Conservation (phyloP, 495 filamentous ascomycete genomes). For the Thermothielavioides terrestris region DNA sequence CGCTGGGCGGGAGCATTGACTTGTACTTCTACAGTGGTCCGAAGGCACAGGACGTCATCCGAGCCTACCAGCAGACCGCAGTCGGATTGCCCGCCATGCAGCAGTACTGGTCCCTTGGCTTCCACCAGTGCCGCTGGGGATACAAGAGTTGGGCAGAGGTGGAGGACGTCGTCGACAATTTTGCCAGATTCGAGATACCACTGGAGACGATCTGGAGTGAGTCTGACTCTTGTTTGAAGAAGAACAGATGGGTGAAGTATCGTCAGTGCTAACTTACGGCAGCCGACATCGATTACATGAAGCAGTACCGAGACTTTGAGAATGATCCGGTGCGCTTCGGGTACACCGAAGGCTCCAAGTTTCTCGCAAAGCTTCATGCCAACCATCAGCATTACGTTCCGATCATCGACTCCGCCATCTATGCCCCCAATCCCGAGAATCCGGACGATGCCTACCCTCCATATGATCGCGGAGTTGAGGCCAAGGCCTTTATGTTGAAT, state of each 20-base stretch:
- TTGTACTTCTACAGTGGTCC: conserved; percentile 77
- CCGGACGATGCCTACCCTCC: conserved; percentile 59
- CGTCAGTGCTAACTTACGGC: conserved; percentile 3
- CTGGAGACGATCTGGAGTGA: conserved; percentile 68
- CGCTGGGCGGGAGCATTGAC: conserved; percentile 71
- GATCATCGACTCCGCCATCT: conserved; percentile 78
- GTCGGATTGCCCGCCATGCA: conserved; percentile 72
- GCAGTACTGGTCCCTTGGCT: conserved; percentile 82
- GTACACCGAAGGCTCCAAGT: conserved; percentile 53
- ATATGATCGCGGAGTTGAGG: conserved; percentile 57
- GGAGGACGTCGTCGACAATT: conserved; percentile 69
- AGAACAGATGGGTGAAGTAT: conserved; percentile 11
- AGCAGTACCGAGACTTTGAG: conserved; percentile 58
- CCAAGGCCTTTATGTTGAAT: conserved; percentile 59
- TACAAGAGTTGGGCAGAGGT: conserved; percentile 68
- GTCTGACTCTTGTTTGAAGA: not conserved
- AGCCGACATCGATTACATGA: conserved; percentile 86
- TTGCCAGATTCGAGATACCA: conserved; percentile 62
- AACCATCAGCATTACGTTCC: conserved; percentile 69
- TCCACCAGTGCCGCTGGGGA: conserved; percentile 79
- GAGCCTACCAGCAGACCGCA: conserved; percentile 60
- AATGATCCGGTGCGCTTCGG: conserved; percentile 61
- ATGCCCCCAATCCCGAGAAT: conserved; percentile 66
- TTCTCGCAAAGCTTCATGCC: conserved; percentile 56
- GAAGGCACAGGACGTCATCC: conserved; percentile 57